phyloP scores from a whole-genome alignment of 371 early-diverging fungal genomes.

The Mortierella sp. region DNA sequence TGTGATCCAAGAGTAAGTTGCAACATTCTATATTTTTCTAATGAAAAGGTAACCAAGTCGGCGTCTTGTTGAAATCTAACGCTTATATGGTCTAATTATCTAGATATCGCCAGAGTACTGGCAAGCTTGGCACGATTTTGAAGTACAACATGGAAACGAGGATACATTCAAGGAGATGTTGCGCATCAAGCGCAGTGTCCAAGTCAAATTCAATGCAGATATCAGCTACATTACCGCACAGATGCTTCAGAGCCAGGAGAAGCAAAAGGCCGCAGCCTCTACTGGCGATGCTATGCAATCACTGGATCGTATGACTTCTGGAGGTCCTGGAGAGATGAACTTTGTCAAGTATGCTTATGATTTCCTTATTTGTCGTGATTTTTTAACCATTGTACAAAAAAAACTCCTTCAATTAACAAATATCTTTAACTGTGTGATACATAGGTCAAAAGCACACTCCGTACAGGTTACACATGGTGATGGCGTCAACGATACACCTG shows the following conservation, averaged over 20 bases:
- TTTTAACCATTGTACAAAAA: background rate
- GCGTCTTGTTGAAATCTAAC: background rate
- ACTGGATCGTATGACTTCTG: slow-evolving; percentile 52
- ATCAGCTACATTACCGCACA: slow-evolving; percentile 63
- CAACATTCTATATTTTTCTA: background rate
- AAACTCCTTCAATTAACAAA: background rate
- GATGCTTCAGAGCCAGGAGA: slow-evolving; percentile 55
- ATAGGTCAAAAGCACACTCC: slow-evolving; percentile 46
- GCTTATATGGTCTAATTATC: background rate
- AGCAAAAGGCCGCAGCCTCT: slow-evolving; percentile 27
- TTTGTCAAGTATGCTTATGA: slow-evolving; percentile 44
- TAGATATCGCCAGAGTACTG: slow-evolving; percentile 82
- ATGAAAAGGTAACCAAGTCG: background rate
- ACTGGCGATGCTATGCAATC: slow-evolving; percentile 54
- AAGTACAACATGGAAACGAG: slow-evolving; percentile 97
- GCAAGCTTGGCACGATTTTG: slow-evolving; percentile 96
- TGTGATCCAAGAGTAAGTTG: slow-evolving; percentile 83
- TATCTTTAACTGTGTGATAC: background rate
- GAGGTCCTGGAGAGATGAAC: slow-evolving; percentile 45
- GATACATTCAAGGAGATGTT: slow-evolving; percentile 99
- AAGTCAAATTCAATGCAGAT: slow-evolving; percentile 85
- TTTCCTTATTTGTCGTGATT: background rate
- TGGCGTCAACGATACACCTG: slow-evolving; percentile 14
- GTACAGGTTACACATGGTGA: slow-evolving; percentile 42
- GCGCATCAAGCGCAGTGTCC: slow-evolving; percentile 92